A percentile compares a stretch with the other conserved stretches of the same genome.
Conservation (phyloP, 192 early-diverging fungal genomes). For the Coemansia sp. region DNA sequence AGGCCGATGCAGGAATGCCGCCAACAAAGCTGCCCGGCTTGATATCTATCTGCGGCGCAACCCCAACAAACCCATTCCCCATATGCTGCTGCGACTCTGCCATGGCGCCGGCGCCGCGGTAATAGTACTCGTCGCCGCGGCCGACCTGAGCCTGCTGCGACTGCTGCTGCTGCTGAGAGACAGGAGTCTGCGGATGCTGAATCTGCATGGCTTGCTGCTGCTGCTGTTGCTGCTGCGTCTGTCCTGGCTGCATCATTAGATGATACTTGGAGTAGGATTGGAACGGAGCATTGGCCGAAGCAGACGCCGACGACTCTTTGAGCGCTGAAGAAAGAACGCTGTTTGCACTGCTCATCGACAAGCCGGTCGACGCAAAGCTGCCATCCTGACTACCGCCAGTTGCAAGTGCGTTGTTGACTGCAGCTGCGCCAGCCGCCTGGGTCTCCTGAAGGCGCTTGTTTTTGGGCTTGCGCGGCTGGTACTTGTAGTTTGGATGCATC, state of each 20-base stretch:
- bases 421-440: slow-evolving; percentile 23
- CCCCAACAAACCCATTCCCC: slow-evolving; percentile 40
- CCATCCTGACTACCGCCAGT: slow-evolving; percentile 31
- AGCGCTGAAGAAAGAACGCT: slow-evolving; percentile 31
- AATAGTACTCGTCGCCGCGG: slow-evolving; percentile 40
- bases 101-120: slow-evolving; percentile 16
- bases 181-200: slow-evolving; percentile 23
- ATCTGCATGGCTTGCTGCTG: slow-evolving; percentile 17
- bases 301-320: slow-evolving; percentile 26
- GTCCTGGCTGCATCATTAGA: slow-evolving; percentile 49
- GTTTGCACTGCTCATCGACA: slow-evolving; percentile 3
- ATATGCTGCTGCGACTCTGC: slow-evolving; percentile 25
- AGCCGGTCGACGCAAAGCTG: slow-evolving; percentile 22
- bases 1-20: slow-evolving; percentile 21
- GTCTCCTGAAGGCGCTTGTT: slow-evolving; percentile 51
- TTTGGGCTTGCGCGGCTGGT: slow-evolving; percentile 58
- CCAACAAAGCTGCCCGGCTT: slow-evolving; percentile 39
- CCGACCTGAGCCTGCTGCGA: slow-evolving; percentile 19
- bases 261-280: slow-evolving; percentile 49
- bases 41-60: slow-evolving; percentile 49
- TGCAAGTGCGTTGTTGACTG: slow-evolving; percentile 14
- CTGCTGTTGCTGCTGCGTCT: slow-evolving; percentile 27
- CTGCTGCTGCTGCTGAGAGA: slow-evolving; percentile 27
- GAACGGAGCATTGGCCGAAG: slow-evolving; percentile 16
- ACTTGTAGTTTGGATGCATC: slow-evolving; percentile 60